A percentile compares a stretch with the other conserved stretches of the same genome.
These are phyloP conservation scores for Actinidia polygama DNA, from an alignment of 179 eudicot species.

Conservation along the genomic window DNA sequence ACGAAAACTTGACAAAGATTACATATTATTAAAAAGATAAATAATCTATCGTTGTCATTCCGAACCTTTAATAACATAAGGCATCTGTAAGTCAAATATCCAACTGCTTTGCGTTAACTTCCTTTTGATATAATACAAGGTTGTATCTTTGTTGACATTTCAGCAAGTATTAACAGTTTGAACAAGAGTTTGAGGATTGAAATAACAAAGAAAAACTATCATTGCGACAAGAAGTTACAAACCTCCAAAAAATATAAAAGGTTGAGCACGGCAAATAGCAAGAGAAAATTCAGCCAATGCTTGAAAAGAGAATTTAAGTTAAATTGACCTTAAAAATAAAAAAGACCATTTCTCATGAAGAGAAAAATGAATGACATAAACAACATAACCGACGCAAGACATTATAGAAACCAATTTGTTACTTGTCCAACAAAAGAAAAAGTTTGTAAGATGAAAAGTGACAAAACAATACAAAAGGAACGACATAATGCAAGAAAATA, in stretches of 20 bases:
- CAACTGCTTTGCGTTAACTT: neutral
- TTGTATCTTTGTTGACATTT: neutral
- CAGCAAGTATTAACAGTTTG: neutral
- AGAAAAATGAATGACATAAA: neutral
- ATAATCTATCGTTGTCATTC: neutral
- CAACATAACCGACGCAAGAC: neutral
- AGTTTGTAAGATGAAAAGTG: neutral
- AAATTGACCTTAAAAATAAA: neutral
- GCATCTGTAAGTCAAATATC: neutral
- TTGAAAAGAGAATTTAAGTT: conserved; percentile 37
- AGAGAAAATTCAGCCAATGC: conserved; percentile 95
- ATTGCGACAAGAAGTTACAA: conserved; percentile 9
- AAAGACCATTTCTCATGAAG: neutral
- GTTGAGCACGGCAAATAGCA: conserved; percentile 91
- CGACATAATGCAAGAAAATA: neutral
- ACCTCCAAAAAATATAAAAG: conserved; percentile 99
- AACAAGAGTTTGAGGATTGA: conserved; percentile 17
- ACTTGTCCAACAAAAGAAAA: neutral
- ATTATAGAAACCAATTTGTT: neutral
- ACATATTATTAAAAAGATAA: neutral
- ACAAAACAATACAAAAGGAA: neutral
- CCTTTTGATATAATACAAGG: neutral
- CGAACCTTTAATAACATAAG: neutral
- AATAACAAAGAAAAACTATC: neutral
- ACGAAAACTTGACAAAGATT: neutral